phyloP scores from a whole-genome alignment of 176 grass and related monocot genomes.

The Zoysia japonica region DNA sequence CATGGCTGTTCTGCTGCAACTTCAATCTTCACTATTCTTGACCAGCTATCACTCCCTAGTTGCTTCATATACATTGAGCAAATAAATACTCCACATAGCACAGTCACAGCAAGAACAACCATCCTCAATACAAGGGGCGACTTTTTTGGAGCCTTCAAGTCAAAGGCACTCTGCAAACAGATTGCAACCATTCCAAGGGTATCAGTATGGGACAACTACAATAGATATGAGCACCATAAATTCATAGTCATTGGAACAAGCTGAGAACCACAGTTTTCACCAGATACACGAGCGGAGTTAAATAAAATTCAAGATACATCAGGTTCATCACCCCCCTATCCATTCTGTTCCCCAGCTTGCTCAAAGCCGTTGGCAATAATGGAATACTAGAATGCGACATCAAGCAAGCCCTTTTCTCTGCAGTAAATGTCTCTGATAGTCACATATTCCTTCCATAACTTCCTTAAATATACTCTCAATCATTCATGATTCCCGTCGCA shows the following conservation, averaged over 20 bases:
- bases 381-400: background rate
- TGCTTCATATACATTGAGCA: slow-evolving; percentile 76
- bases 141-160: slow-evolving; percentile 73
- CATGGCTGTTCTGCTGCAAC: slow-evolving; percentile 47
- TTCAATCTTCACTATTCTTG: slow-evolving; percentile 66
- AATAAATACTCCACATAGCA: slow-evolving; percentile 80
- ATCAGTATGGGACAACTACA: background rate
- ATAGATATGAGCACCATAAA: background rate
- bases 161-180: slow-evolving; percentile 54
- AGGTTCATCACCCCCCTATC: background rate
- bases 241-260: background rate
- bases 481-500: background rate
- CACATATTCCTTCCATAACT: background rate
- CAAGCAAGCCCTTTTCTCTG: background rate
- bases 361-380: slow-evolving; percentile 3
- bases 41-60: slow-evolving; percentile 54
- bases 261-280: slow-evolving; percentile 6
- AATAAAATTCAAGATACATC: slow-evolving; percentile 3
- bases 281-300: background rate
- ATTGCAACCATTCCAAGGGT: slow-evolving; percentile 7
- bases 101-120: slow-evolving; percentile 59
- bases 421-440: background rate
- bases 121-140: slow-evolving; percentile 60
- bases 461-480: background rate
- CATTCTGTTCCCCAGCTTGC: slow-evolving; percentile 6